Conservation (phyloP, 2,329 filamentous ascomycete species). For the Ophiostoma novo-ulmi region DNA sequence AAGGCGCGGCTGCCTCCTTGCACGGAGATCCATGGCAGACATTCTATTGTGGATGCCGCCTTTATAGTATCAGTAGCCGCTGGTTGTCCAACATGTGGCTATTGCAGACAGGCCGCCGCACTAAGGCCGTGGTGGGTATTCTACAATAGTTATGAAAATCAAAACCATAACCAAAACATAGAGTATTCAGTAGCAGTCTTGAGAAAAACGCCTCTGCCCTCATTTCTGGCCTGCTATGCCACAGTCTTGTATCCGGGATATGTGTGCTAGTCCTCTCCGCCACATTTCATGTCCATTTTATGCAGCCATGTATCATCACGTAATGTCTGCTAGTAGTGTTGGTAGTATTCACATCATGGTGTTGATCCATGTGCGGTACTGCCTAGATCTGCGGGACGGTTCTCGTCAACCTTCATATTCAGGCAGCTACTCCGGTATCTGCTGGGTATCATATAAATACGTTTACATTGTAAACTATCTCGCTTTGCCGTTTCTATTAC, state of each 20-base stretch:
- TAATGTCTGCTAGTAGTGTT: neutral
- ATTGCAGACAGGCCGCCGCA: conserved; percentile 7
- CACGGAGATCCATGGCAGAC: neutral
- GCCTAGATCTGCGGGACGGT: neutral
- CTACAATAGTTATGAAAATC: neutral
- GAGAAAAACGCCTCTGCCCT: conserved; percentile 12
- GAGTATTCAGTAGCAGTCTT: neutral
- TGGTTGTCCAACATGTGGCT: conserved; percentile 1
- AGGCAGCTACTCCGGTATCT: neutral
- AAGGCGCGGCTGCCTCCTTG: neutral
- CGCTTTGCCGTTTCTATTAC: no score
- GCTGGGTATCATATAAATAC: no score
- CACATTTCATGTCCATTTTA: neutral
- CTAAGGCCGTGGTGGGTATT: neutral
- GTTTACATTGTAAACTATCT: neutral
- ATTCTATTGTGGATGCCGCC: neutral
- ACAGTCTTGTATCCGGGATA: neutral
- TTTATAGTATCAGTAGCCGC: neutral
- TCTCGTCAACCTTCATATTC: neutral
- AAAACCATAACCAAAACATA: neutral
- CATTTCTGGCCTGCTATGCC: neutral
- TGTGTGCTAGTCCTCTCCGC: neutral
- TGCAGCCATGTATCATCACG: neutral
- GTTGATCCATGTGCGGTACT: neutral
- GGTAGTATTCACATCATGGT: neutral